Conservation (phyloP, 257 asterid genomes). For the Galeopsis tetrahit region DNA sequence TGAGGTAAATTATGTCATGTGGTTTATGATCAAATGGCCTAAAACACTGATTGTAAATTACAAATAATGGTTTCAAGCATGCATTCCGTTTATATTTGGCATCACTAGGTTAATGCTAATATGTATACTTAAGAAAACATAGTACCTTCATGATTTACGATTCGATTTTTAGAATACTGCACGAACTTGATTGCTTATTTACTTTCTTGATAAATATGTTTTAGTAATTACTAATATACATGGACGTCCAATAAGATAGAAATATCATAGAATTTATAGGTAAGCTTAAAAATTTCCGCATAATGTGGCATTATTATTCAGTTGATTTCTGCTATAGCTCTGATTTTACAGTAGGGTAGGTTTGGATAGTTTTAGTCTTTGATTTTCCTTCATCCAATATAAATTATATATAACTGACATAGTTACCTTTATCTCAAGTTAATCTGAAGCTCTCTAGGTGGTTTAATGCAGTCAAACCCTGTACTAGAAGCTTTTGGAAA, state of each 20-base stretch:
- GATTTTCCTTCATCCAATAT: constrained; percentile 3
- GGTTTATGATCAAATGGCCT: constrained; percentile 21
- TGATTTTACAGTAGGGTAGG: not conserved
- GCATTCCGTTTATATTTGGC: not conserved
- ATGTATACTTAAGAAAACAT: constrained; percentile 10
- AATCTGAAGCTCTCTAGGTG: constrained; percentile 31
- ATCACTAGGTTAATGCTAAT: not conserved
- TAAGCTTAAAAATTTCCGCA: not conserved
- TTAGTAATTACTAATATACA: not conserved
- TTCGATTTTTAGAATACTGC: constrained; percentile 2
- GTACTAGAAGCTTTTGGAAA: constrained; percentile 99
- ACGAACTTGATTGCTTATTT: not conserved
- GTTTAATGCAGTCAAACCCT: constrained; percentile 88
- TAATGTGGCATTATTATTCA: not conserved
- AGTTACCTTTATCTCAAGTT: constrained; percentile 21
- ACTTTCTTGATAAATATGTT: not conserved
- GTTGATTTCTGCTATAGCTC: not conserved
- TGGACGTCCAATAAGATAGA: not conserved
- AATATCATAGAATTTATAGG: not conserved
- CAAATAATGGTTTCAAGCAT: not conserved
- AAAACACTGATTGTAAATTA: constrained; percentile 6
- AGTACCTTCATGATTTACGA: constrained; percentile 11
- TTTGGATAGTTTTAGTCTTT: not conserved
- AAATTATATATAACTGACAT: constrained; percentile 14
- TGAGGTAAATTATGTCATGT: constrained; percentile 62